Conservation (phyloP, 2,329 filamentous ascomycete species). For the Apiospora arundinis region DNA sequence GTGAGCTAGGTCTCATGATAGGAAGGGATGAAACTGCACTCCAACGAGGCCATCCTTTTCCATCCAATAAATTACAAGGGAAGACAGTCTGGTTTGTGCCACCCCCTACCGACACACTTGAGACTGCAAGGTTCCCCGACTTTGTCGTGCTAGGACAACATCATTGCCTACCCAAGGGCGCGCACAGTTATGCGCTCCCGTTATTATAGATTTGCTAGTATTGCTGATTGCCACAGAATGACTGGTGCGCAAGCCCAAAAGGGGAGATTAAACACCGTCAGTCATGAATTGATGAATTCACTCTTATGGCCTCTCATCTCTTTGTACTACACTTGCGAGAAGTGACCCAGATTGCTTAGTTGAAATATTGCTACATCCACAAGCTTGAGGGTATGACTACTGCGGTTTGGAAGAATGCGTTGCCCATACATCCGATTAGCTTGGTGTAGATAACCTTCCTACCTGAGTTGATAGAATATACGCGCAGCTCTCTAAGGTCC, state of each 20-base stretch:
- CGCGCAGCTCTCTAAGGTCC: no score
- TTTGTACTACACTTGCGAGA: background rate
- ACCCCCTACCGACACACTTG: background rate
- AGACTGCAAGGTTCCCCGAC: background rate
- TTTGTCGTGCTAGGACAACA: background rate
- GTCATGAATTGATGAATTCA: constrained; percentile 7
- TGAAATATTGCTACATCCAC: background rate
- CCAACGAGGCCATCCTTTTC: constrained; percentile 4
- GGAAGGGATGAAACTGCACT: constrained; percentile 3
- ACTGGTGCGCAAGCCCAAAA: background rate
- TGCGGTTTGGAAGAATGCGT: background rate
- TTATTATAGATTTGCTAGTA: constrained; percentile 4
- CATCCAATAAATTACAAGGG: background rate
- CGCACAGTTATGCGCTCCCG: background rate
- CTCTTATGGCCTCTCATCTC: background rate
- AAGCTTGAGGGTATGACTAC: background rate
- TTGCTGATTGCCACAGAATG: constrained; percentile 17
- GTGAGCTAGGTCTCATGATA: constrained; percentile 14
- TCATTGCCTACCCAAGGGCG: background rate
- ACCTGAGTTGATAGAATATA: no score
- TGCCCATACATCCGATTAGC: background rate
- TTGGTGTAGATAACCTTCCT: background rate
- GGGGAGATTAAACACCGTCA: background rate
- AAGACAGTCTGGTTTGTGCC: background rate
- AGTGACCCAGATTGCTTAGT: background rate